Conservation (phyloP, 2,329 filamentous ascomycete species). For the Alternaria longipes region DNA sequence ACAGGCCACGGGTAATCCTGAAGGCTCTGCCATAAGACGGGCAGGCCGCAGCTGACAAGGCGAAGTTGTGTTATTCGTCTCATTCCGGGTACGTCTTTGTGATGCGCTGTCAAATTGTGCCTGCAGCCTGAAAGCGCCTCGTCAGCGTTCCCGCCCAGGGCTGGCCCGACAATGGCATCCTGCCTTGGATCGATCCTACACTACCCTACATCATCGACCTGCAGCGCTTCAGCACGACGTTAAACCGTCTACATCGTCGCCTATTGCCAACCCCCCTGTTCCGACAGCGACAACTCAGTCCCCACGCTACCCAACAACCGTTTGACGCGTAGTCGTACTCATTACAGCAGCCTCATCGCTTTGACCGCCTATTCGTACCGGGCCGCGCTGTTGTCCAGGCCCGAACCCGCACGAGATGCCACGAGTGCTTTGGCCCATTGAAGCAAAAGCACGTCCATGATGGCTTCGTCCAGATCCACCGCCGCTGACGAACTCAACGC, state of each 20-base stretch:
- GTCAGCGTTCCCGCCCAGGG: slow-evolving; percentile 14
- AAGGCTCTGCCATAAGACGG: not conserved
- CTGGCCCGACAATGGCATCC: not conserved
- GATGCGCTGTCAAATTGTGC: slow-evolving; percentile 29
- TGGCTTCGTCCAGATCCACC: slow-evolving; percentile 17
- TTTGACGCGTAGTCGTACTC: slow-evolving; percentile 37
- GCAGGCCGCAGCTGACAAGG: slow-evolving; percentile 11
- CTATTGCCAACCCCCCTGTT: slow-evolving; percentile 18
- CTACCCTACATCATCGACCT: slow-evolving; percentile 12
- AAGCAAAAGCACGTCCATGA: slow-evolving; percentile 34
- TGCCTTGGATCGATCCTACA: not conserved
- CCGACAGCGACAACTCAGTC: slow-evolving; percentile 24
- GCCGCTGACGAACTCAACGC: slow-evolving; percentile 32
- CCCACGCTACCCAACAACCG: slow-evolving; percentile 35
- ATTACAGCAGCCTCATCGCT: slow-evolving; percentile 26
- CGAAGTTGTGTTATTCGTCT: not conserved
- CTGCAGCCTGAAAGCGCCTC: slow-evolving; percentile 14
- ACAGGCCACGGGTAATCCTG: not conserved
- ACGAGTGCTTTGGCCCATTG: slow-evolving; percentile 34
- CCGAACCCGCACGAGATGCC: slow-evolving; percentile 42
- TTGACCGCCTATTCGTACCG: slow-evolving; percentile 40
- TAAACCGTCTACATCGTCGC: slow-evolving; percentile 3
- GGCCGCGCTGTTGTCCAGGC: slow-evolving; percentile 36
- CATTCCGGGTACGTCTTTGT: slow-evolving; percentile 8
- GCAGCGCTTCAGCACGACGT: slow-evolving; percentile 21